Conservation (phyloP, 441 rosid genomes). For the Pelargonium citronellum region DNA sequence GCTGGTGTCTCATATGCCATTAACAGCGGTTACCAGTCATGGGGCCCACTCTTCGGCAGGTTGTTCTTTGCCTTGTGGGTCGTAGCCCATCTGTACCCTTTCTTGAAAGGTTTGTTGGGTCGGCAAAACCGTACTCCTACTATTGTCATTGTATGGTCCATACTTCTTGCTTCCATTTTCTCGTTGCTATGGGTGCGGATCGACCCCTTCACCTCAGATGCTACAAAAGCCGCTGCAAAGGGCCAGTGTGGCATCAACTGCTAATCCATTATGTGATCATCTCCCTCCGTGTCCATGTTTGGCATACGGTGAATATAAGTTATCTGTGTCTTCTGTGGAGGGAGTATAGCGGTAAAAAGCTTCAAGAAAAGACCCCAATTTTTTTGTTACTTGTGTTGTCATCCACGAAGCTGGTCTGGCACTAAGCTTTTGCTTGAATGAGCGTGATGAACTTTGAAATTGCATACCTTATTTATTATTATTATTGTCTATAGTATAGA, state of each 20-base stretch:
- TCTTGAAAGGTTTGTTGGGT: constrained; percentile 88
- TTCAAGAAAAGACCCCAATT: no score
- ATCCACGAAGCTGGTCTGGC: no score
- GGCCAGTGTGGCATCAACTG: constrained; percentile 3
- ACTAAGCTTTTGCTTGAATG: not conserved
- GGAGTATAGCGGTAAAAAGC: no score
- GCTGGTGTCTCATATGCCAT: constrained; percentile 86
- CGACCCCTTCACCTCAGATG: constrained; percentile 57
- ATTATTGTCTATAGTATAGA: not conserved
- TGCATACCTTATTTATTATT: not conserved
- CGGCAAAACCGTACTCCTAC: constrained; percentile 80
- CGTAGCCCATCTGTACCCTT: constrained; percentile 83
- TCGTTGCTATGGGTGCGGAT: constrained; percentile 86
- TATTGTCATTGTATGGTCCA: constrained; percentile 83
- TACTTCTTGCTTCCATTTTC: constrained; percentile 77
- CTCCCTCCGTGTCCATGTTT: not conserved
- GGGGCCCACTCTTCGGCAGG: constrained; percentile 92
- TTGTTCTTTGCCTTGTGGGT: constrained; percentile 91
- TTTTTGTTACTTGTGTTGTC: no score
- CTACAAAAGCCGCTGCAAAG: not conserved
- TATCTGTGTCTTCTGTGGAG: no score
- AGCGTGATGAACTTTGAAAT: not conserved
- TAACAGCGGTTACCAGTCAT: constrained; percentile 82
- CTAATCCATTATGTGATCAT: not conserved
- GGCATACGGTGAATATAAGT: no score